Evolutionary conservation across 371 early-diverging fungal species (phyloP), one percentile per base, ranked within the genome.

Genomic region (Entomophthora muscae): DNA sequence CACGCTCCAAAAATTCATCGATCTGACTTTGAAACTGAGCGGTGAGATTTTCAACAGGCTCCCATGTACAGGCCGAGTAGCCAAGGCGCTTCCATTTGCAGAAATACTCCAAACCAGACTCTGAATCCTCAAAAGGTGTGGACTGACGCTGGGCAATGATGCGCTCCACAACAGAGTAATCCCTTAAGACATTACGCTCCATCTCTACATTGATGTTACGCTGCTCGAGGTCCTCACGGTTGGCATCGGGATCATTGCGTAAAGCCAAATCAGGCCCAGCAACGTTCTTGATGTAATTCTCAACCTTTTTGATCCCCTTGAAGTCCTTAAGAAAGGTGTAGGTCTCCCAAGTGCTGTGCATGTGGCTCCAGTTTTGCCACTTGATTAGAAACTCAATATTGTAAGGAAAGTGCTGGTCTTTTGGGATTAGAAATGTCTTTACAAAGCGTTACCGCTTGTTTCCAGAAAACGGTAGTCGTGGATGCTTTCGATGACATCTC

Each of bases 41-140:
- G 1, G 78, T 71, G 32, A 88, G 79, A 52, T 72, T 54, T 61
- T 85, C 80, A 0, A 75, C 75, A 0, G 80, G 66, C 66, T 96
- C 96, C 95, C 95, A 98, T 0, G 97, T 93, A 65, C 88, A 85
- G 52, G 90, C 83, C 65, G 81, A 76, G 72, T 98, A 95, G 29
- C 88, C 82, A 28, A 96, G 73, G 21, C 87, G 80, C 65, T 83
- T 81, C 95, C 97, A 98, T 70, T 95, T 94, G 66, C 86, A 84
- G 29, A 93, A 78, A 69, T 96, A 96, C 76, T 94, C 90, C 32
- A 72, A 72, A 30, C 53, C 57, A 3, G 61, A 54, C 7, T 23
- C 66, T 2, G 54, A 33, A 10, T 68, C 66, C 0, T 67, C 66
- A 0, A 73, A 67, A 21, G 67, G 66, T 23, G 62, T 61, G 24